These are phyloP conservation scores for Lepidium didymum DNA, from an alignment of 345 rosid species.

Conservation along the genomic window DNA sequence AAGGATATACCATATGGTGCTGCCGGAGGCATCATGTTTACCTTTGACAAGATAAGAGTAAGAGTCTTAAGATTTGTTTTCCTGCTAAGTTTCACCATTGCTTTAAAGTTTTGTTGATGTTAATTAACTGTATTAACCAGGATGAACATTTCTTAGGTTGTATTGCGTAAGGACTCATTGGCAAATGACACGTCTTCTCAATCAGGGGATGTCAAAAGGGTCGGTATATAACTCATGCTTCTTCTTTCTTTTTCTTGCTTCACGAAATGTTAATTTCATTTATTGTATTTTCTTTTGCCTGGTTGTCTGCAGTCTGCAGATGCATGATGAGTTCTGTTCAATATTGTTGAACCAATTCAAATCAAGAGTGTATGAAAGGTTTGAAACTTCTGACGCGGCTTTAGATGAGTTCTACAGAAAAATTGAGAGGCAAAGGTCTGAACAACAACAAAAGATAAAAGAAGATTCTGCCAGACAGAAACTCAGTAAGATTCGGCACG, in stretches of 20 bases:
- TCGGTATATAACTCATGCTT: slow-evolving; percentile 12
- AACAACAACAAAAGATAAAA: slow-evolving; percentile 86
- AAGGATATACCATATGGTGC: slow-evolving; percentile 94
- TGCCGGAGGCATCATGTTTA: slow-evolving; percentile 94
- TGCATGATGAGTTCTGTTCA: slow-evolving; percentile 96
- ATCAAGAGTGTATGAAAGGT: slow-evolving; percentile 61
- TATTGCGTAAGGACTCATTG: too few species aligned
- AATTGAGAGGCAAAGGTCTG: slow-evolving; percentile 88
- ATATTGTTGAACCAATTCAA: slow-evolving; percentile 81
- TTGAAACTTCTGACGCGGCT: slow-evolving; percentile 87
- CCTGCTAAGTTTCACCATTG: not conserved
- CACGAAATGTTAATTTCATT: not conserved
- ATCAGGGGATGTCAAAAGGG: slow-evolving; percentile 51
- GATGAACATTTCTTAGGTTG: slow-evolving; percentile 43
- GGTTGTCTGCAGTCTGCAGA: slow-evolving; percentile 60
- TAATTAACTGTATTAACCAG: not conserved
- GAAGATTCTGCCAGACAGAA: slow-evolving; percentile 78
- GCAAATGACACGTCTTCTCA: slow-evolving; percentile 35
- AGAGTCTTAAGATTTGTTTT: not conserved
- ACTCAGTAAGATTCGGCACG: slow-evolving; percentile 75
- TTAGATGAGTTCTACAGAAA: slow-evolving; percentile 97
- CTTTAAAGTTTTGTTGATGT: not conserved
- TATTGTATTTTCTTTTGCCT: slow-evolving; percentile 1
- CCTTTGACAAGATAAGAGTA: slow-evolving; percentile 90
- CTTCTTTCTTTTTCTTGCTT: not conserved